A percentile compares a stretch with the other conserved stretches of the same genome.
Evolutionary conservation across 495 filamentous ascomycete species (phyloP).

Genomic region (Jackrogersella multiformis): DNA sequence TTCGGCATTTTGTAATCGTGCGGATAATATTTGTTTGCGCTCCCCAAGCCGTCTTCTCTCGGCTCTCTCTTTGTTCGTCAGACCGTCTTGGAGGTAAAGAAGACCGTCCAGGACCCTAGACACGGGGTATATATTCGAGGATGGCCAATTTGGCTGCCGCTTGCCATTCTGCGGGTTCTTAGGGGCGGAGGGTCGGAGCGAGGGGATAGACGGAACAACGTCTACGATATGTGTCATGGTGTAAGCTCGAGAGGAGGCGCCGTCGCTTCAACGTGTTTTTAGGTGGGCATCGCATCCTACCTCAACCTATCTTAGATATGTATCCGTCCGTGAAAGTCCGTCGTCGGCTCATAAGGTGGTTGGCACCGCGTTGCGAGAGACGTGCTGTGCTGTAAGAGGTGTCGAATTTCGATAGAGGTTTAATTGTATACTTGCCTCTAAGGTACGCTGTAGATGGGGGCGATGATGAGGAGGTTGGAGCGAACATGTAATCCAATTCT

Average conservation of each 20-base stretch:
- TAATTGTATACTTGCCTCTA: too few species aligned
- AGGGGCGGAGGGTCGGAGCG: conserved; percentile 11
- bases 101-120: conserved; percentile 37
- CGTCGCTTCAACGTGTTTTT: conserved; percentile 10
- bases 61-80: conserved; percentile 63
- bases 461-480: too few species aligned
- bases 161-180: conserved; percentile 12
- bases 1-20: conserved; percentile 70
- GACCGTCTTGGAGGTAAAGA: conserved; percentile 58
- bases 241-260: conserved; percentile 15
- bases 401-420: too few species aligned
- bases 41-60: conserved; percentile 62
- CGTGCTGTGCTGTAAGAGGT: too few species aligned
- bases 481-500: too few species aligned
- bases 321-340: background rate
- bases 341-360: background rate
- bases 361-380: background rate
- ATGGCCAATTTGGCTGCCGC: background rate
- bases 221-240: conserved; percentile 40
- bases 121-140: conserved; percentile 6
- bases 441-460: too few species aligned
- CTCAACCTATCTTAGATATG: background rate
- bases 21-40: conserved; percentile 68
- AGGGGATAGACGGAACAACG: conserved; percentile 28
- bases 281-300: conserved; percentile 21